Conservation (phyloP, 768 basidiomycete genomes). For the Termitomyces sp. region DNA sequence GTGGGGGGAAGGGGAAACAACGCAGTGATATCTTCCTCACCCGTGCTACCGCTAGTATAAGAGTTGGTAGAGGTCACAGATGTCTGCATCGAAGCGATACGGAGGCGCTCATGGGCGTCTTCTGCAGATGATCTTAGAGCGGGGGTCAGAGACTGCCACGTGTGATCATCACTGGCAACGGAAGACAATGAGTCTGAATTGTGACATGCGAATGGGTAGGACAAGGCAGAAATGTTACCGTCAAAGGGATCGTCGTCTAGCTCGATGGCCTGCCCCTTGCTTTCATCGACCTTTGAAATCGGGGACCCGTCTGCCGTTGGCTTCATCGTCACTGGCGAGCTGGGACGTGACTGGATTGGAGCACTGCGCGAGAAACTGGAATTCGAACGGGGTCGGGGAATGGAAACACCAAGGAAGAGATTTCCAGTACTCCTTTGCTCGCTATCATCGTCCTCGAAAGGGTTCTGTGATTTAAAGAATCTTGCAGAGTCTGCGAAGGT, state of each 20-base stretch:
- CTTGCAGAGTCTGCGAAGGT: conserved; percentile 22
- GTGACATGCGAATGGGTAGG: conserved; percentile 28
- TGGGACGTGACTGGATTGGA: conserved; percentile 31
- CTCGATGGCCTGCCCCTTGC: conserved; percentile 12
- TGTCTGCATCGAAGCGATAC: conserved; percentile 56
- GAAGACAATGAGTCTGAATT: conserved; percentile 30
- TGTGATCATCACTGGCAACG: conserved; percentile 42
- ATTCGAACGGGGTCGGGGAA: conserved; percentile 29
- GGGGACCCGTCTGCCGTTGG: not conserved
- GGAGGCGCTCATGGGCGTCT: conserved; percentile 42
- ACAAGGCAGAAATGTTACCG: conserved; percentile 19
- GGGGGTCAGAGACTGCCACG: conserved; percentile 60
- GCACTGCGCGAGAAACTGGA: conserved; percentile 29
- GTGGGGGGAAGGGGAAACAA: conserved; percentile 36
- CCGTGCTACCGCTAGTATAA: conserved; percentile 24
- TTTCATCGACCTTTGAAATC: conserved; percentile 17
- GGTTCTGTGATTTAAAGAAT: conserved; percentile 9
- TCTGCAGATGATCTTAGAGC: conserved; percentile 48
- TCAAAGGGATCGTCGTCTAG: conserved; percentile 36
- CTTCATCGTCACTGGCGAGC: conserved; percentile 26
- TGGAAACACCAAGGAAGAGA: conserved; percentile 30
- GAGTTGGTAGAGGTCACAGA: conserved; percentile 34
- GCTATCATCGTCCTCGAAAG: conserved; percentile 18
- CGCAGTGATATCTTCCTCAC: conserved; percentile 31
- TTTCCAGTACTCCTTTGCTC: conserved; percentile 35